Base-by-base conservation (phyloP, 768 basidiomycete species). In the Collybia sp. region DNA sequence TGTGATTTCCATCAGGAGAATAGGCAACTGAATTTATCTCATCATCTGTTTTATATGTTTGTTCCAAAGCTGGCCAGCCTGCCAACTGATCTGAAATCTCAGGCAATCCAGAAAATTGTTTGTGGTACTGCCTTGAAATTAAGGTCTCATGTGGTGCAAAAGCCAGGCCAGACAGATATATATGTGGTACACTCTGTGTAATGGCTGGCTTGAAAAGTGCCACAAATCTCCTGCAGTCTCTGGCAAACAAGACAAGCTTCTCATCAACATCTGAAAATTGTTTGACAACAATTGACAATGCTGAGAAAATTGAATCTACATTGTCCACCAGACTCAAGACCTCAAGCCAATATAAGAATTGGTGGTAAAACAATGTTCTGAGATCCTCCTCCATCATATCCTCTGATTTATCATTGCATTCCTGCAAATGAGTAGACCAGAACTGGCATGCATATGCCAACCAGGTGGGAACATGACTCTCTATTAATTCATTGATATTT, bases 301-400 rank as follows among this genome's bases (percentile, higher is more conserved):
- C 44, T 16, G 16, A 19, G 17, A 31, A 45, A 10, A 52, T 61
- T 10, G 44, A n/a, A 10, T 42, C 6, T 8, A 57, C 40, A 12
- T 50, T 39, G 10, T 48, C 44, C 5, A 47, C 44, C 11, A 64
- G 31, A 32, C 58, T 59, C n/a, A 72, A 52, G 6, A 59, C 61
- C 42, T 72, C 72, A 8, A 72, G 43, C 70, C 70, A 72, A 44
- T 58, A 68, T 5, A 72, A 53, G 3, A 71, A 49, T n/a, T 46
- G 37, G 5, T 33, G 4, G 4, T 50, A n/a, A 15, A 50, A 30
- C 10, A 54, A 57, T 2, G 12, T n/a, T 13, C 36, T n/a, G 2
- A 49, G 15, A 12, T 15, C 40, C 30, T 49, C 30, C 8, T 10
- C 6, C 10, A 47, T 12, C 13, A 18, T 5, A 5, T 25, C 25